Evolutionary conservation across 306 rosid species (phyloP).

Genomic region (Cucurbita ficifolia): DNA sequence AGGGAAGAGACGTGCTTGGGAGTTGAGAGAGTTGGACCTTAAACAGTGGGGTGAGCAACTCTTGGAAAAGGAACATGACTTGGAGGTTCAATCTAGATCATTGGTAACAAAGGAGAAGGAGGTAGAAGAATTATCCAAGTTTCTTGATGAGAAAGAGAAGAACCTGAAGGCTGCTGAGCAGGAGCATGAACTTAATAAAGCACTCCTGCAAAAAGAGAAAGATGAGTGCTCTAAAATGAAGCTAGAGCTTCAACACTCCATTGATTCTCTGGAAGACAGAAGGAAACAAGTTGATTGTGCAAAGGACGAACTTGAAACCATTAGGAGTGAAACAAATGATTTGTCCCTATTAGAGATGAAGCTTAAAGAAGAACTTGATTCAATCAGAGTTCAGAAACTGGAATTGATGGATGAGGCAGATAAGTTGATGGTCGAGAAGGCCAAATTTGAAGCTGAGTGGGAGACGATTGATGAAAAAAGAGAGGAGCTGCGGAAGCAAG

Average conservation of each 20-base stretch:
- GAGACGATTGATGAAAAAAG: constrained; percentile 84
- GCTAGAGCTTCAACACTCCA: constrained; percentile 41
- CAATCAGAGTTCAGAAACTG: constrained; percentile 55
- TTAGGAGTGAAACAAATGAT: constrained; percentile 71
- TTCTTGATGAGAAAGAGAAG: constrained; percentile 50
- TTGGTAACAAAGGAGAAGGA: constrained; percentile 67
- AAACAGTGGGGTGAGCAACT: constrained; percentile 55
- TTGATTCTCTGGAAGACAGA: constrained; percentile 47
- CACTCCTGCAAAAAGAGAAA: constrained; percentile 49
- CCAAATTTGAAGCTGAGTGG: constrained; percentile 93
- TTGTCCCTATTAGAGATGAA: constrained; percentile 63
- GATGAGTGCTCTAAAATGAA: constrained; percentile 46
- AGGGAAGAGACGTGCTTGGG: constrained; percentile 84
- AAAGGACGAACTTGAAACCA: constrained; percentile 45
- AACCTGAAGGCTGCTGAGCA: constrained; percentile 32
- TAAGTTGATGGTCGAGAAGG: constrained; percentile 62
- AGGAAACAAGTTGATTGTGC: constrained; percentile 39
- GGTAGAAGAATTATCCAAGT: constrained; percentile 33
- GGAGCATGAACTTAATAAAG: constrained; percentile 50
- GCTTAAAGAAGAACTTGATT: constrained; percentile 87
- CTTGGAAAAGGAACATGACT: constrained; percentile 58
- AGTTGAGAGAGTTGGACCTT: constrained; percentile 89
- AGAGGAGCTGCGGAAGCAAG: constrained; percentile 59
- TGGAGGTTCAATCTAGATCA: constrained; percentile 49
- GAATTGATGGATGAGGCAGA: constrained; percentile 71